These are phyloP conservation scores for Butyriboletus appendiculatus DNA, from an alignment of 1,284 basidiomycete genomes.

Conservation along the genomic window DNA sequence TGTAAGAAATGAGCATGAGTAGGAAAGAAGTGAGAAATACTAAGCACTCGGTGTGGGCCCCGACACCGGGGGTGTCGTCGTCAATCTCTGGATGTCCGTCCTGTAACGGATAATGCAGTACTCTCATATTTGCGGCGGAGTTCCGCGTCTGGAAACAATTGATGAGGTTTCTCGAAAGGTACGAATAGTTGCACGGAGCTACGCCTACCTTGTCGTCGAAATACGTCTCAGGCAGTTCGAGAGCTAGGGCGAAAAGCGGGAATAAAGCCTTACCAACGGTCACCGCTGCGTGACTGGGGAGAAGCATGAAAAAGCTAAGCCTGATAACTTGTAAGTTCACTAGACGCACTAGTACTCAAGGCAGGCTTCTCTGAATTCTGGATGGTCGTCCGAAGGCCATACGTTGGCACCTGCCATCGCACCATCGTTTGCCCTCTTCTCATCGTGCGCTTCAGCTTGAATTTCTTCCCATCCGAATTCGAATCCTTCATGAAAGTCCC, in stretches of 20 bases:
- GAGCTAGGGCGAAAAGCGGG: constrained; percentile 81
- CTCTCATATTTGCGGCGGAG: constrained; percentile 75
- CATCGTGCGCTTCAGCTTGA: constrained; percentile 35
- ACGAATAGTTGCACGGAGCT: background rate
- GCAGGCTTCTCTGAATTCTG: constrained; percentile 21
- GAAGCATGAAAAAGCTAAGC: background rate
- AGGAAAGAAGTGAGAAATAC: constrained; percentile 15
- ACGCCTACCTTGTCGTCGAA: constrained; percentile 74
- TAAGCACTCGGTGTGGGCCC: constrained; percentile 73
- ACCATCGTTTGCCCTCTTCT: constrained; percentile 41
- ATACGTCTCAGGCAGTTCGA: constrained; percentile 73
- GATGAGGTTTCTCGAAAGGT: background rate
- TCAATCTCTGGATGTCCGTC: constrained; percentile 47
- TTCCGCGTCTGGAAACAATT: constrained; percentile 39
- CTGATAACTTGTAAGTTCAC: background rate
- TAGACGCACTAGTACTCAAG: constrained; percentile 33
- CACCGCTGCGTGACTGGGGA: constrained; percentile 52
- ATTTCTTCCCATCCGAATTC: constrained; percentile 73
- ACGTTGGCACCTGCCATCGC: constrained; percentile 62
- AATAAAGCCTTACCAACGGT: constrained; percentile 72
- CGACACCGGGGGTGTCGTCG: constrained; percentile 73
- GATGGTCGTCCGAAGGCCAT: constrained; percentile 35
- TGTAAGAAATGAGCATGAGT: background rate
- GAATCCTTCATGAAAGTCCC: constrained; percentile 87
- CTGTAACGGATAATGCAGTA: constrained; percentile 82